Evolutionary conservation across 768 basidiomycete species (phyloP), one percentile per base, ranked within the genome.

Genomic region (Leccinum olivaceopallidum): DNA sequence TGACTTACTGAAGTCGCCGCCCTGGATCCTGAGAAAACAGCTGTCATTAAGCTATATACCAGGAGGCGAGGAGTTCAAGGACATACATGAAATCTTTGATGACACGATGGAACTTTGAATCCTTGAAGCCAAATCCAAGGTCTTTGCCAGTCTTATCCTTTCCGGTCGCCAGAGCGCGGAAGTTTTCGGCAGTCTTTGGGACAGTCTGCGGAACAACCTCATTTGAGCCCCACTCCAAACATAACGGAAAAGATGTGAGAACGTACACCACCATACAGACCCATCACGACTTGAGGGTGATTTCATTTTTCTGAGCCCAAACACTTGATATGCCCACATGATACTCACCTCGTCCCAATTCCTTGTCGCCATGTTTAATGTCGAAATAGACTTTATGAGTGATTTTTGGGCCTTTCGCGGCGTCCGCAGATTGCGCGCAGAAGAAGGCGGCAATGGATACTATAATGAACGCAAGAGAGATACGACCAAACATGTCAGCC

Each of bases 161-260:
- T 60, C 95, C 92, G 39, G 94, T 92, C 13, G 92, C 80, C 66
- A 99, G 83, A 53, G 94, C 93, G 59, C 94, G 89, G 86, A 98
- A 98, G 84, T 98, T 98, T 83, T 95, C 95, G 26, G 81, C 95
- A 34, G 95, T 98, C 79, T 95, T 95, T 57, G 95, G 95, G 51
- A 97, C 95, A 52, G 94, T 94, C 90, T 95, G 59, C 12, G 30
- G 44, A 52, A 42, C 51, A 12, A 34, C 44, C 20, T 9, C 32
- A 20, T 50, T 16, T 60, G 22, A 61, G 53, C 34, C 53, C 44
- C 20, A 13, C 22, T 32, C 14, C 13, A 32, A 26, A 34, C 10
- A 55, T 5, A 10, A 5, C 7, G 20, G 34, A 24, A 37, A 58
- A 42, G 22, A 51, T 39, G 26, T 5, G 50, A 68, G 62, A 2